Base-by-base conservation (phyloP, 768 basidiomycete species). In the Panellus pusillus region DNA sequence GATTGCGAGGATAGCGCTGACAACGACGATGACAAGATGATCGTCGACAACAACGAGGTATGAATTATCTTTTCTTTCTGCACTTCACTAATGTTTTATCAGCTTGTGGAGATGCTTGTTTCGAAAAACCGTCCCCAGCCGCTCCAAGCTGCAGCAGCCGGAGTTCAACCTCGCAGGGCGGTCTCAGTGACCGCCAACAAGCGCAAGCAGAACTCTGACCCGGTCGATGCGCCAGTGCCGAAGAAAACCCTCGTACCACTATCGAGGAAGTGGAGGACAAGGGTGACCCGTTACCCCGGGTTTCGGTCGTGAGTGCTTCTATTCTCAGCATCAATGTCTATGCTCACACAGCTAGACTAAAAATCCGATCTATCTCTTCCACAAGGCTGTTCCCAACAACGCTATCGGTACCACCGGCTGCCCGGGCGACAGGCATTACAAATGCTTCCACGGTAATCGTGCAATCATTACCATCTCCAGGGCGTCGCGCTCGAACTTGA, bases 361-460 rank as follows among this genome's bases (percentile, higher is more conserved):
- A 27, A 60, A 60, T 39, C 60, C 62, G 2, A 62, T 65, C 31
- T 63, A 63, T 50, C 36, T 50, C 43, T 65, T 63, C 37, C 63
- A 65, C 47, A 51, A 65, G 27, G 6, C 8, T 9, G 54, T 56
- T 11, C 28, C 31, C 9, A 31, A 29, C 4, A 52, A 61, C 37
- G 31, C 49, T 4, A 28, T 51, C 2, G 63, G 64, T 7, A 32
- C 24, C 6, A 13, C 44, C 15, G 52, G 63, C 13, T 47, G 55
- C 13, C 20, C 38, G 4, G 61, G 63, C 11, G 61, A 64, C 52
- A 62, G 56, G 24, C 63, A 65, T 48, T 65, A 58, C 50, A 39
- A 53, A 14, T 64, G 64, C 29, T 58, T 38, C 44, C 63, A 64
- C 44, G 56, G 61, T 5, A 24, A 24, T 24, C 24, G 24, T 6